Evolutionary conservation across 2,329 filamentous ascomycete species (phyloP).

Genomic region (Triangularia verruculosa): DNA sequence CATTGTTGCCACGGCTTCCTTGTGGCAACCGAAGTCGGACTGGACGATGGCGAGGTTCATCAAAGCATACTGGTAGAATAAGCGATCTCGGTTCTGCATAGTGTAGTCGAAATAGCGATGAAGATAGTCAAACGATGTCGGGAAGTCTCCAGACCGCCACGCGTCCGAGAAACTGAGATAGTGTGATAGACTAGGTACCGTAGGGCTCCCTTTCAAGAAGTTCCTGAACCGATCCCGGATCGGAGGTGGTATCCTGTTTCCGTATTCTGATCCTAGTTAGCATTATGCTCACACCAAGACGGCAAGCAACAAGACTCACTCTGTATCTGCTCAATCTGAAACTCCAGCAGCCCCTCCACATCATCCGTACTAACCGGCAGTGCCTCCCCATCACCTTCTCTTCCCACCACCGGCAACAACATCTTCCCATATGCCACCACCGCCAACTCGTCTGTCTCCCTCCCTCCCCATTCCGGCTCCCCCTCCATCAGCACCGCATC

Average conservation of each 20-base stretch:
- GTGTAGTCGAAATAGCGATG: slow-evolving; percentile 98
- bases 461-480: slow-evolving; percentile 49
- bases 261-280: slow-evolving; percentile 54
- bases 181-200: slow-evolving; percentile 71
- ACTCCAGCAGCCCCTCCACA: slow-evolving; percentile 76
- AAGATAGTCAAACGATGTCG: slow-evolving; percentile 83
- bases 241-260: slow-evolving; percentile 71
- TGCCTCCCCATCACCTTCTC: slow-evolving; percentile 30
- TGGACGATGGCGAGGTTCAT: slow-evolving; percentile 92
- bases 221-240: slow-evolving; percentile 69
- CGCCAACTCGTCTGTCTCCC: slow-evolving; percentile 24
- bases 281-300: not conserved
- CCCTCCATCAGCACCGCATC: slow-evolving; percentile 53
- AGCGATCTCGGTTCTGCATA: slow-evolving; percentile 76
- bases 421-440: slow-evolving; percentile 51
- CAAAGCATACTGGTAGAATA: slow-evolving; percentile 91
- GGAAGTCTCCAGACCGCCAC: slow-evolving; percentile 87
- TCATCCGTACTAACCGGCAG: slow-evolving; percentile 70
- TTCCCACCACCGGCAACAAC: slow-evolving; percentile 36
- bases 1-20: slow-evolving; percentile 89
- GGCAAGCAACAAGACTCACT: slow-evolving; percentile 47
- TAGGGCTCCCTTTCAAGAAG: slow-evolving; percentile 63
- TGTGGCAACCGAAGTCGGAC: slow-evolving; percentile 88
- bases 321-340: slow-evolving; percentile 85
- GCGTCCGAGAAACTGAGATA: slow-evolving; percentile 87